A percentile compares a stretch with the other conserved stretches of the same genome.
These are phyloP conservation scores for Talaromyces funiculosus DNA, from an alignment of 2,329 filamentous ascomycete genomes.

Conservation along the genomic window DNA sequence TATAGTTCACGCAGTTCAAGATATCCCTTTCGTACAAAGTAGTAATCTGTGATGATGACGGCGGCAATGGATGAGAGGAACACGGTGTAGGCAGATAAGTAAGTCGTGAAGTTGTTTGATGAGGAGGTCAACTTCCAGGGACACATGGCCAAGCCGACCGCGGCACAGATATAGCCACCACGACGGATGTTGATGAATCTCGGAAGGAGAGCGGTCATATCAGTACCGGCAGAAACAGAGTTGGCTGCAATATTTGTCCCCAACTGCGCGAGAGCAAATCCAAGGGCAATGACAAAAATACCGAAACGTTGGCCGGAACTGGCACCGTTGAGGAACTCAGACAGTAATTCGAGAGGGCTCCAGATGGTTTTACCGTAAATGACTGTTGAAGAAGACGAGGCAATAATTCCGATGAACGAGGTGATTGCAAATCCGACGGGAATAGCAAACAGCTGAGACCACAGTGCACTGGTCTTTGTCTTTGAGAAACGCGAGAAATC, in stretches of 20 bases:
- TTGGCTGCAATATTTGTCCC: constrained; percentile 87
- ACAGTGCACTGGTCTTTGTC: constrained; percentile 69
- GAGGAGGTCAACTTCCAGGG: constrained; percentile 68
- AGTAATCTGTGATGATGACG: constrained; percentile 88
- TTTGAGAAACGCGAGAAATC: constrained; percentile 80
- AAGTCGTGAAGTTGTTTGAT: constrained; percentile 82
- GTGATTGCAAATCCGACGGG: constrained; percentile 69
- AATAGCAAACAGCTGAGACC: constrained; percentile 73
- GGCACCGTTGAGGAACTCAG: constrained; percentile 63
- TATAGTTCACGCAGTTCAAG: constrained; percentile 74
- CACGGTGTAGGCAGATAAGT: constrained; percentile 85
- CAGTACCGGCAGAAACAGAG: constrained; percentile 74
- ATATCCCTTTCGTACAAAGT: constrained; percentile 75
- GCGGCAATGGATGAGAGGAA: constrained; percentile 91
- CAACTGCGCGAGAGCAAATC: constrained; percentile 72
- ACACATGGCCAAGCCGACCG: constrained; percentile 76
- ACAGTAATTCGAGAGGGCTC: constrained; percentile 65
- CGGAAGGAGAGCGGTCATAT: constrained; percentile 73
- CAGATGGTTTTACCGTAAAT: constrained; percentile 65
- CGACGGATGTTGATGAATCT: constrained; percentile 79
- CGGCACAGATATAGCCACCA: constrained; percentile 78
- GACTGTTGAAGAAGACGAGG: constrained; percentile 60
- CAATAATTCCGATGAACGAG: constrained; percentile 78
- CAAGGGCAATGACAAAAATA: constrained; percentile 65
- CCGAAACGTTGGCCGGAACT: constrained; percentile 65